Percentiles rank a stretch among this genome's conserved stretches.
These are phyloP conservation scores for Daldinia concentrica DNA, from an alignment of 495 filamentous ascomycete species.

Conservation along the genomic window DNA sequence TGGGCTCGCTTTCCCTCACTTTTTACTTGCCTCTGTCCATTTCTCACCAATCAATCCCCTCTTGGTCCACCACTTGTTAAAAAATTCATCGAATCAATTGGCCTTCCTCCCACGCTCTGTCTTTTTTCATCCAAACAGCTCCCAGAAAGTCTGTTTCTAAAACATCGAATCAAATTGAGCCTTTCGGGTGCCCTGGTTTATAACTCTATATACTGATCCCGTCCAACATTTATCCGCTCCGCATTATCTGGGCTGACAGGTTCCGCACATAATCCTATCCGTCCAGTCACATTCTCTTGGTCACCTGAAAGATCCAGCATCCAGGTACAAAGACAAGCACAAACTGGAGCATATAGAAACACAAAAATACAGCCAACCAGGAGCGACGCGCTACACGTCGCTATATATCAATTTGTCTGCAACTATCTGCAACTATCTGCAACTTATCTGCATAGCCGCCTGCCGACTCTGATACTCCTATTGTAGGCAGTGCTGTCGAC, in stretches of 20 bases:
- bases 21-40: constrained; percentile 46
- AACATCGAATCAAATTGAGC: constrained; percentile 47
- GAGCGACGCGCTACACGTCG: constrained; percentile 29
- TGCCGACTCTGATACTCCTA: constrained; percentile 21
- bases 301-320: constrained; percentile 33
- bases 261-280: constrained; percentile 10
- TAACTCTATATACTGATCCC: constrained; percentile 16
- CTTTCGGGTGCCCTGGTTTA: constrained; percentile 32
- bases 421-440: neutral
- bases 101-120: constrained; percentile 43
- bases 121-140: constrained; percentile 48
- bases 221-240: constrained; percentile 42
- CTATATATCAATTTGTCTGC: neutral
- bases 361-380: constrained; percentile 26
- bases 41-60: constrained; percentile 51
- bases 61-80: constrained; percentile 48
- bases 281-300: constrained; percentile 37
- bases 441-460: constrained; percentile 22
- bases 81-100: constrained; percentile 50
- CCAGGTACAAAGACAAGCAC: constrained; percentile 37
- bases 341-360: constrained; percentile 13
- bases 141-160: constrained; percentile 44
- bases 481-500: constrained; percentile 29
- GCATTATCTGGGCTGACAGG: constrained; percentile 34
- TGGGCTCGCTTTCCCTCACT: constrained; percentile 39